Conservation (phyloP, 2,329 filamentous ascomycete species). For the Penicillium sp. region DNA sequence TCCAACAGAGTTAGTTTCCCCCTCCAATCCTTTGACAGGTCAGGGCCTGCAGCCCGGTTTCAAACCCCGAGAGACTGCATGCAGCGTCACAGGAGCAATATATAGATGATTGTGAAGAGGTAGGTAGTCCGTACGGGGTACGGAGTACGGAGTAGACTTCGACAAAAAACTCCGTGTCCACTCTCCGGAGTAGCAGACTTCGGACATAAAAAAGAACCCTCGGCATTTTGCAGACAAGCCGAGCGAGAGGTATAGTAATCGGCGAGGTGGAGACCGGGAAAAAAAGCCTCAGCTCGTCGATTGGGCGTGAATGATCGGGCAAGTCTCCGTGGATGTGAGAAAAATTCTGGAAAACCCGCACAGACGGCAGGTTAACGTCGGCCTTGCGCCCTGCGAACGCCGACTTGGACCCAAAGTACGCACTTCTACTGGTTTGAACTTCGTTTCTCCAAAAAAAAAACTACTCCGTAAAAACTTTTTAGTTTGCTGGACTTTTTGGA, state of each 20-base stretch:
- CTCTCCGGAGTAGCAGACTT: too few species aligned
- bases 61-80: background rate
- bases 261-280: conserved; percentile 1
- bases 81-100: background rate
- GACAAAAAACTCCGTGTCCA: too few species aligned
- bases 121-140: background rate
- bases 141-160: background rate
- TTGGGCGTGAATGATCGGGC: background rate
- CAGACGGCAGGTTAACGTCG: background rate
- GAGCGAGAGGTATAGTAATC: background rate
- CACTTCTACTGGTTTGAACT: too few species aligned
- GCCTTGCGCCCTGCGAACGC: background rate
- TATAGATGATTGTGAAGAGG: background rate
- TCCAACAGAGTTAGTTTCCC: background rate
- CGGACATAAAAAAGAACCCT: background rate
- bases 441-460: too few species aligned
- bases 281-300: background rate
- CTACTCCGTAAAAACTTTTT: too few species aligned
- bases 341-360: conserved; percentile 6
- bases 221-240: background rate
- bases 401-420: too few species aligned
- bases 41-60: background rate
- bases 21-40: background rate
- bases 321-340: background rate
- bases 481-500: too few species aligned